A percentile compares a stretch with the other conserved stretches of the same genome.
phyloP scores from a whole-genome alignment of 2,329 filamentous ascomycete species.

The Sporothrix mexicana region DNA sequence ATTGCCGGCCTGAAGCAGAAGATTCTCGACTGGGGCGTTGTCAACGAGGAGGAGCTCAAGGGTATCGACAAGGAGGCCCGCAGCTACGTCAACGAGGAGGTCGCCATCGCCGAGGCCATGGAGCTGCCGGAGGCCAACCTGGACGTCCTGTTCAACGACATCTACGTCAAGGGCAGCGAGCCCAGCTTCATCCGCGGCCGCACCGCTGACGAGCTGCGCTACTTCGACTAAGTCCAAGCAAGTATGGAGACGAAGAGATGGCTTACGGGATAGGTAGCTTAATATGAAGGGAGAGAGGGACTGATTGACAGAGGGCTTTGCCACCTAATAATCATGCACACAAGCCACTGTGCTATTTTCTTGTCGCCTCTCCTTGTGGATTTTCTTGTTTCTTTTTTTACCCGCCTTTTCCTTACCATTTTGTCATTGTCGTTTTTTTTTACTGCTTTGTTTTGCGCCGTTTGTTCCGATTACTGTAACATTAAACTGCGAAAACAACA shows the following conservation, averaged over 20 bases:
- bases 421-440: neutral
- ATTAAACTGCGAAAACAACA: conserved; percentile 14
- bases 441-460: neutral
- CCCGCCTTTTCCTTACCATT: neutral
- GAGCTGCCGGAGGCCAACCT: conserved; percentile 74
- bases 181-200: conserved; percentile 86
- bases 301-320: neutral
- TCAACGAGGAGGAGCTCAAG: conserved; percentile 95
- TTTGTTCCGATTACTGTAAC: conserved; percentile 24
- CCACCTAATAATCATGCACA: conserved; percentile 13
- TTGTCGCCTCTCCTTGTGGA: conserved; percentile 20
- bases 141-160: conserved; percentile 92
- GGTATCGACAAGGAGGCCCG: conserved; percentile 91
- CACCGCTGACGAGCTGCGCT: conserved; percentile 91
- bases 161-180: conserved; percentile 89
- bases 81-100: conserved; percentile 83
- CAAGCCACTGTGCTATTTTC: conserved; percentile 19
- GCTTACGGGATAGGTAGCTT: neutral
- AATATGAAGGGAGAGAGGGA: neutral
- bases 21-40: conserved; percentile 93
- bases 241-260: neutral
- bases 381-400: neutral
- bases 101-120: conserved; percentile 90
- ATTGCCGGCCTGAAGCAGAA: conserved; percentile 98
- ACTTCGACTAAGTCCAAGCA: conserved; percentile 63